Conservation (phyloP, 2,329 filamentous ascomycete species). For the Paecilomyces formosus region DNA sequence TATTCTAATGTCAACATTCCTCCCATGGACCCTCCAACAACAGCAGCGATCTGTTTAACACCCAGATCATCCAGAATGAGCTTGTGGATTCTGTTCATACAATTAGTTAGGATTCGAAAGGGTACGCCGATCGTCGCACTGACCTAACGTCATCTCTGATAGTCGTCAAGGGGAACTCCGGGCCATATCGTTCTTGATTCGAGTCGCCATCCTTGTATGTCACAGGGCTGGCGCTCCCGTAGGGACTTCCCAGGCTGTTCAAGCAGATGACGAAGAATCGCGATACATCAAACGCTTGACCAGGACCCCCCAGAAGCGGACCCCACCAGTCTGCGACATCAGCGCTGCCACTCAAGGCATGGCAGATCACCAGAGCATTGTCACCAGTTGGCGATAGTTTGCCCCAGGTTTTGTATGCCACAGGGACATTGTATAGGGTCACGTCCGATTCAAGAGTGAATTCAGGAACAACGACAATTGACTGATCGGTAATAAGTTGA, state of each 20-base stretch:
- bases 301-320: slow-evolving; percentile 44
- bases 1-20: slow-evolving; percentile 53
- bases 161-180: slow-evolving; percentile 92
- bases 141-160: slow-evolving; percentile 93
- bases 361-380: slow-evolving; percentile 58
- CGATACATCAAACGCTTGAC: slow-evolving; percentile 47
- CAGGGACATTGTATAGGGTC: slow-evolving; percentile 64
- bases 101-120: slow-evolving; percentile 4
- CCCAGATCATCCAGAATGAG: slow-evolving; percentile 48
- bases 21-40: slow-evolving; percentile 53
- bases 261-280: slow-evolving; percentile 49
- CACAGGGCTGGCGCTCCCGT: slow-evolving; percentile 48
- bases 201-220: slow-evolving; percentile 79
- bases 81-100: slow-evolving; percentile 41
- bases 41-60: slow-evolving; percentile 46
- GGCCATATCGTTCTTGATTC: slow-evolving; percentile 72
- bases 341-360: slow-evolving; percentile 48
- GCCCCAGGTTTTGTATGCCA: slow-evolving; percentile 59
- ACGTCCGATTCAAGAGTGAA: slow-evolving; percentile 93
- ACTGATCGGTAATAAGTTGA: slow-evolving; percentile 77
- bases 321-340: slow-evolving; percentile 53
- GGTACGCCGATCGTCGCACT: slow-evolving; percentile 21
- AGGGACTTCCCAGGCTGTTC: slow-evolving; percentile 49
- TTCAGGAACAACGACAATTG: slow-evolving; percentile 75
- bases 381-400: slow-evolving; percentile 48